Evolutionary conservation across 2,329 filamentous ascomycete species (phyloP).

Genomic region (Pezicula neosporulosa): DNA sequence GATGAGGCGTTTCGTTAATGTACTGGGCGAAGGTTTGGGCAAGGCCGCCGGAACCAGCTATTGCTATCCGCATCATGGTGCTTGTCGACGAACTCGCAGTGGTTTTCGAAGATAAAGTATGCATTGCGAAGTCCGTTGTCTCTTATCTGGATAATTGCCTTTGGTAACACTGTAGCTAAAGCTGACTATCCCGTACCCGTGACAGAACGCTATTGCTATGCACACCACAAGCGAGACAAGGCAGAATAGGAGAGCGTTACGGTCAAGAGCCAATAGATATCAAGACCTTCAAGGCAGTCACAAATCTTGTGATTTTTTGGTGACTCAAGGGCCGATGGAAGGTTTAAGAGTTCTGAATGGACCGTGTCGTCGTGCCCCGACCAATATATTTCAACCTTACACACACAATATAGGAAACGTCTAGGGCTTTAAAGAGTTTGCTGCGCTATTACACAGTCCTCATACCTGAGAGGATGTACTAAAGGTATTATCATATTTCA

Average conservation of each 20-base stretch:
- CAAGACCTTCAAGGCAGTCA: constrained; percentile 10
- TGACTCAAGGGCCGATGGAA: constrained; percentile 13
- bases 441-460: neutral
- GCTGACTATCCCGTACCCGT: constrained; percentile 1
- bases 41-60: constrained; percentile 59
- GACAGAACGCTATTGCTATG: neutral
- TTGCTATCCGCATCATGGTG: constrained; percentile 52
- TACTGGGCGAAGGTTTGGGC: constrained; percentile 54
- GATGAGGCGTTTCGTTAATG: constrained; percentile 62
- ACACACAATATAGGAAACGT: constrained; percentile 7
- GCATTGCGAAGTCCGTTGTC: neutral
- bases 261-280: constrained; percentile 9
- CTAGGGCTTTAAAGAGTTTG: constrained; percentile 1
- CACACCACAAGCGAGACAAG: constrained; percentile 4
- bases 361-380: constrained; percentile 3
- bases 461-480: constrained; percentile 13
- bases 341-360: constrained; percentile 13
- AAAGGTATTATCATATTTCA: constrained; percentile 13
- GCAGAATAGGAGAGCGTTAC: constrained; percentile 10
- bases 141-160: constrained; percentile 9
- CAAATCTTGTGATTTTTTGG: constrained; percentile 4
- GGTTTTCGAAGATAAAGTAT: neutral
- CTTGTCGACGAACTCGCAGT: neutral
- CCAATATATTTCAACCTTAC: constrained; percentile 9
- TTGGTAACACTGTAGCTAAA: neutral